A percentile compares a stretch with the other conserved stretches of the same genome.
phyloP scores from a whole-genome alignment of 139 green algal species.

The Dunaliella primolecta region DNA sequence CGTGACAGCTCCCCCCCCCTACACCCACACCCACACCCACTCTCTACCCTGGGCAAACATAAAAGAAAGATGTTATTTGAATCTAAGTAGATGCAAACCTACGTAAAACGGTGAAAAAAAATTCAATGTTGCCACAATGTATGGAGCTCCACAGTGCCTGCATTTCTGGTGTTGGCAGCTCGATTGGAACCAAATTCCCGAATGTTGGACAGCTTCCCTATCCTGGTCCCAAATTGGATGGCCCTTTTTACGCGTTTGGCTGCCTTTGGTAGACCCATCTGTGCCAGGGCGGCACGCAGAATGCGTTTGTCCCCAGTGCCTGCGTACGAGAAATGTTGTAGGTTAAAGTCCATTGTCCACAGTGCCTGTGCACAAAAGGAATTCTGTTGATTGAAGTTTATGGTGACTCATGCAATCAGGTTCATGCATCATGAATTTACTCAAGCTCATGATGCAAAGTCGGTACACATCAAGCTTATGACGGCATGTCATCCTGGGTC shows the following conservation, averaged over 20 bases:
- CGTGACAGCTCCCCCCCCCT: too few species aligned
- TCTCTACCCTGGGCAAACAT: too few species aligned
- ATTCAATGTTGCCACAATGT: too few species aligned
- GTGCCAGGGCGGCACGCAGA: slow-evolving; percentile 59
- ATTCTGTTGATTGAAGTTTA: not conserved
- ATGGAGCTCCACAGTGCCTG: slow-evolving; percentile 12
- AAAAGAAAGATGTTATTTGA: too few species aligned
- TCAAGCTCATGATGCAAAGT: not conserved
- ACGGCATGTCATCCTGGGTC: not conserved
- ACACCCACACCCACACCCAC: too few species aligned
- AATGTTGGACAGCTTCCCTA: slow-evolving; percentile 76
- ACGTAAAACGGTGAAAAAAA: too few species aligned
- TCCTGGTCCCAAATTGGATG: slow-evolving; percentile 91
- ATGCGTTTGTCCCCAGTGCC: slow-evolving; percentile 84
- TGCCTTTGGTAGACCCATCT: slow-evolving; percentile 62
- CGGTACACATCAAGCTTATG: not conserved
- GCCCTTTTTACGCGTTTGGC: slow-evolving; percentile 78
- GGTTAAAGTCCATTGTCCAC: not conserved
- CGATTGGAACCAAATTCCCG: slow-evolving; percentile 84
- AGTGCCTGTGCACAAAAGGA: too few species aligned
- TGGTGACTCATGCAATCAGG: not conserved
- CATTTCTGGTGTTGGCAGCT: slow-evolving; percentile 59
- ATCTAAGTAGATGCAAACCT: too few species aligned
- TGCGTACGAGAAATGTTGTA: not conserved
- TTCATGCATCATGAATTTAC: too few species aligned